These are phyloP conservation scores for Otatea glauca DNA, from an alignment of 176 grass and related monocot genomes.

Conservation along the genomic window DNA sequence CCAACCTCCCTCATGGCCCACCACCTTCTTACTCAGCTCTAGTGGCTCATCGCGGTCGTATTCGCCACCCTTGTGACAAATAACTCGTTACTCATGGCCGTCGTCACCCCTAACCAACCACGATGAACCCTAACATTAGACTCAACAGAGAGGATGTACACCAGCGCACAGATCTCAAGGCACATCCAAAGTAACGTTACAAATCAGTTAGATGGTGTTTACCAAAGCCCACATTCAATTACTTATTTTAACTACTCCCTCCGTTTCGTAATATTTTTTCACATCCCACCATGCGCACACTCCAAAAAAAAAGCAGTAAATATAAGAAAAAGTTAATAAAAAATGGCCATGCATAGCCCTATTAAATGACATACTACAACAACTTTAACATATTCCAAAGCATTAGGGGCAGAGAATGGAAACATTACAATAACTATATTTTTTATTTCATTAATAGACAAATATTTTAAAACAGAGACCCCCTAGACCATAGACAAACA, in stretches of 20 bases:
- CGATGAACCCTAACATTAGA: neutral
- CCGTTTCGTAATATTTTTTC: no score
- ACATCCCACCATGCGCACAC: no score
- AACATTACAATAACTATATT: no score
- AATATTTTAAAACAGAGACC: no score
- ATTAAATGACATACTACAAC: no score
- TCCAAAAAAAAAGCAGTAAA: no score
- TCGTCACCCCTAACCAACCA: neutral
- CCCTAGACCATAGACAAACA: no score
- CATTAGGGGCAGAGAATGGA: no score
- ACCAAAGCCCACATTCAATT: neutral
- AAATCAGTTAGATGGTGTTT: neutral
- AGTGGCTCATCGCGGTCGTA: fast-evolving
- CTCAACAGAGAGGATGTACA: neutral
- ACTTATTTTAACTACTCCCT: neutral
- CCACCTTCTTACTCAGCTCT: neutral
- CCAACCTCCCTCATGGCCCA: neutral
- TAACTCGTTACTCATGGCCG: neutral
- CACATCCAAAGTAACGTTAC: neutral
- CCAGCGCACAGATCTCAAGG: neutral
- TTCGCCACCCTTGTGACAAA: fast-evolving
- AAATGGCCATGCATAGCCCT: no score
- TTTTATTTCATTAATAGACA: no score
- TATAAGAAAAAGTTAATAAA: no score
- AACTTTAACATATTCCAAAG: no score